Evolutionary conservation across 805 yeast genomes (phyloP).

Genomic region (Zygosaccharomyces siamensis): DNA sequence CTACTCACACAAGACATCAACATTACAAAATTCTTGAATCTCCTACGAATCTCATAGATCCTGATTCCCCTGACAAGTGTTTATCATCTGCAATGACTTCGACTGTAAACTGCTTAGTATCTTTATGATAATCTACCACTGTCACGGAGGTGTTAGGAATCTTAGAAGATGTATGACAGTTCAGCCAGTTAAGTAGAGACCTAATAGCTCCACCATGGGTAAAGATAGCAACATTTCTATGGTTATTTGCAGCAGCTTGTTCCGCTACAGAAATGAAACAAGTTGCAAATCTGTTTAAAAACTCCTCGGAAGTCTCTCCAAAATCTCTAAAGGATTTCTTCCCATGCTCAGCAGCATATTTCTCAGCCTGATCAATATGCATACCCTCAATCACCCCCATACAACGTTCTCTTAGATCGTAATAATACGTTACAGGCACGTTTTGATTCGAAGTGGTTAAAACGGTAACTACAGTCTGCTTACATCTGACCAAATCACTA

Average conservation of each 20-base stretch:
- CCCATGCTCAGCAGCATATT: conserved; percentile 49
- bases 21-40: conserved; percentile 3
- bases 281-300: conserved; percentile 45
- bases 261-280: conserved; percentile 44
- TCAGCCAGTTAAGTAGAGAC: conserved; percentile 49
- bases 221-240: conserved; percentile 52
- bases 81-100: conserved; percentile 58
- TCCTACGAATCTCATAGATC: neutral
- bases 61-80: conserved; percentile 52
- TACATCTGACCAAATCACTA: conserved; percentile 50
- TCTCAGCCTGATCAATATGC: conserved; percentile 58
- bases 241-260: conserved; percentile 33
- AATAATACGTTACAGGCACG: conserved; percentile 33
- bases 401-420: conserved; percentile 58
- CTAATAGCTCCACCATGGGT: conserved; percentile 83
- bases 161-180: conserved; percentile 28
- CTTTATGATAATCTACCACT: conserved; percentile 51
- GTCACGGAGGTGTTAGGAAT: conserved; percentile 78
- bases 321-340: conserved; percentile 49
- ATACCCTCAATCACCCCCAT: conserved; percentile 83
- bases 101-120: conserved; percentile 41
- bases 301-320: conserved; percentile 54
- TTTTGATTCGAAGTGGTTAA: conserved; percentile 22
- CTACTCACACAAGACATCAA: neutral
- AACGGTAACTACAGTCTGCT: conserved; percentile 50